phyloP scores from a whole-genome alignment of 2,329 filamentous ascomycete species.

The Neonectria punicea region DNA sequence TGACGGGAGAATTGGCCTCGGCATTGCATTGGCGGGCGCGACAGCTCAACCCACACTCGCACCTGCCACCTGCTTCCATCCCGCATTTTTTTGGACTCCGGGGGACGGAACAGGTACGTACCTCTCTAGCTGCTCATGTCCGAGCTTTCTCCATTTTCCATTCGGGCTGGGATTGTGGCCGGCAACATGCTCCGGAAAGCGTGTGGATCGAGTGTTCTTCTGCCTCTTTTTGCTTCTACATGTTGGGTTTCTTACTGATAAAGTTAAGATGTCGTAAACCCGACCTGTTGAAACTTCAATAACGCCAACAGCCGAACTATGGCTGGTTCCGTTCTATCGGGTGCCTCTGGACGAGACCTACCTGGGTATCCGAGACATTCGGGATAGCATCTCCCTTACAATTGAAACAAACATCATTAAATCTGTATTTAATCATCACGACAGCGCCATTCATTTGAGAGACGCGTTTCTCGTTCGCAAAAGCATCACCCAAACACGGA shows the following conservation, averaged over 20 bases:
- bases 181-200: not conserved
- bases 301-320: too few relatives aligned
- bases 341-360: not conserved
- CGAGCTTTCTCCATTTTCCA: constrained; percentile 17
- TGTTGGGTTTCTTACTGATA: not conserved
- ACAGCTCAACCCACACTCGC: not conserved
- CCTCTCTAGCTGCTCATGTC: constrained; percentile 9
- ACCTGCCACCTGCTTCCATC: constrained; percentile 11
- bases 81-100: constrained; percentile 17
- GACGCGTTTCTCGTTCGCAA: not conserved
- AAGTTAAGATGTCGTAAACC: not conserved
- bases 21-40: constrained; percentile 26
- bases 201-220: not conserved
- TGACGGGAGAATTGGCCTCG: constrained; percentile 28
- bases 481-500: not conserved
- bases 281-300: not conserved
- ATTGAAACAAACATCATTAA: not conserved
- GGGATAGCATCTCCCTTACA: not conserved
- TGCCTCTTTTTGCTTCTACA: not conserved
- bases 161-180: not conserved
- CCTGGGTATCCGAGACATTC: not conserved
- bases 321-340: not conserved
- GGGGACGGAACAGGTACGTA: constrained; percentile 14
- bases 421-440: not conserved
- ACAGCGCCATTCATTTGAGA: not conserved